Evolutionary conservation across 306 rosid genomes (phyloP).

Genomic region (Prunus salicina): DNA sequence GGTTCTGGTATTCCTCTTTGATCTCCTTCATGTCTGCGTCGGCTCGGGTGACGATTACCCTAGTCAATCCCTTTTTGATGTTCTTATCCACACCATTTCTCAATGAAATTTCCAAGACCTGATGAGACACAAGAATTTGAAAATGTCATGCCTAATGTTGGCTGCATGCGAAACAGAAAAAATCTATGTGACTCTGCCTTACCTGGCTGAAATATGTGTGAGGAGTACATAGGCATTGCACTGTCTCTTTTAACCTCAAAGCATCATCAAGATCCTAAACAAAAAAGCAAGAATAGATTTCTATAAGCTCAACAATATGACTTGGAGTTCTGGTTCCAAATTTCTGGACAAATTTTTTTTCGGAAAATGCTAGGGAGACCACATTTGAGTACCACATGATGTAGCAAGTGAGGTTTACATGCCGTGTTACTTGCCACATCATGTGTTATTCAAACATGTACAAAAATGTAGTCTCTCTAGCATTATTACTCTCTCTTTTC

Average conservation of each 20-base stretch:
- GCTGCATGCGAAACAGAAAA: not conserved
- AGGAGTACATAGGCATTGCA: constrained; percentile 71
- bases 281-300: not conserved
- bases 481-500: too few species aligned
- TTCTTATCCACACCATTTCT: constrained; percentile 54
- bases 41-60: constrained; percentile 81
- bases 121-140: not conserved
- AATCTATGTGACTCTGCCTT: constrained; percentile 5
- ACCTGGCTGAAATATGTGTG: constrained; percentile 67
- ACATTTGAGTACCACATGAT: too few species aligned
- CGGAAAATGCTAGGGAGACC: too few species aligned
- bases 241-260: constrained; percentile 55
- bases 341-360: too few species aligned
- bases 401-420: too few species aligned
- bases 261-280: constrained; percentile 58
- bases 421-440: too few species aligned
- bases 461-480: too few species aligned
- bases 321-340: not conserved
- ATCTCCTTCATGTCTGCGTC: constrained; percentile 70
- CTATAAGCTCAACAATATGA: not conserved
- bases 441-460: too few species aligned
- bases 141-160: not conserved
- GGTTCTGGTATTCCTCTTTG: constrained; percentile 45
- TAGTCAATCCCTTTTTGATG: constrained; percentile 60
- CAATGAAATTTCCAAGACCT: constrained; percentile 64